Conservation (phyloP, 306 rosid genomes). For the Lablab purpureus region DNA sequence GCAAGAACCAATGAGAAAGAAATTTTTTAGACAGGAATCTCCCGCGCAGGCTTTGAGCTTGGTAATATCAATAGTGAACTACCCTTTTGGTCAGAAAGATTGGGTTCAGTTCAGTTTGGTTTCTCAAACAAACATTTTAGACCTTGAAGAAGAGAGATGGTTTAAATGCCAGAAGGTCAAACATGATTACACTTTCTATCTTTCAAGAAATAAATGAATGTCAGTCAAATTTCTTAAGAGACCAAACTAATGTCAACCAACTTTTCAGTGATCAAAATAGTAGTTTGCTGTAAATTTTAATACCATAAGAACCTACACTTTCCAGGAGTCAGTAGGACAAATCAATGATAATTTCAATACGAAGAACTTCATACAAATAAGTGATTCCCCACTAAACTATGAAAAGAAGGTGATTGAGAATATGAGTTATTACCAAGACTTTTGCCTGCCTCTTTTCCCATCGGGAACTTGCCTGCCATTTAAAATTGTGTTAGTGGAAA, state of each 20-base stretch:
- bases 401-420: constrained; percentile 13
- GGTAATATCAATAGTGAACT: not conserved
- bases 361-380: not conserved
- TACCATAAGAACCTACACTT: constrained; percentile 24
- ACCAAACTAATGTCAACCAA: not conserved
- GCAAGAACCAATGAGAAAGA: constrained; percentile 18
- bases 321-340: constrained; percentile 17
- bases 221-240: not conserved
- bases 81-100: not conserved
- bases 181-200: constrained; percentile 8
- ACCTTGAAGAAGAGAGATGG: not conserved
- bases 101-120: not conserved
- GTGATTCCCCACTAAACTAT: constrained; percentile 11
- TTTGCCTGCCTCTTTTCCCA: constrained; percentile 97
- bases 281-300: not conserved
- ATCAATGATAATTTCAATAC: not conserved
- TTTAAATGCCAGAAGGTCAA: not conserved
- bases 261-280: not conserved
- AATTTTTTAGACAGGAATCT: constrained; percentile 36
- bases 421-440: constrained; percentile 71
- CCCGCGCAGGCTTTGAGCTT: not conserved
- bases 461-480: constrained; percentile 82
- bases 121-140: not conserved
- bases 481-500: constrained; percentile 32
- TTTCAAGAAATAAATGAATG: not conserved